These are phyloP conservation scores for Graphilbum sp. DNA, from an alignment of 2,329 filamentous ascomycete species.

Conservation along the genomic window DNA sequence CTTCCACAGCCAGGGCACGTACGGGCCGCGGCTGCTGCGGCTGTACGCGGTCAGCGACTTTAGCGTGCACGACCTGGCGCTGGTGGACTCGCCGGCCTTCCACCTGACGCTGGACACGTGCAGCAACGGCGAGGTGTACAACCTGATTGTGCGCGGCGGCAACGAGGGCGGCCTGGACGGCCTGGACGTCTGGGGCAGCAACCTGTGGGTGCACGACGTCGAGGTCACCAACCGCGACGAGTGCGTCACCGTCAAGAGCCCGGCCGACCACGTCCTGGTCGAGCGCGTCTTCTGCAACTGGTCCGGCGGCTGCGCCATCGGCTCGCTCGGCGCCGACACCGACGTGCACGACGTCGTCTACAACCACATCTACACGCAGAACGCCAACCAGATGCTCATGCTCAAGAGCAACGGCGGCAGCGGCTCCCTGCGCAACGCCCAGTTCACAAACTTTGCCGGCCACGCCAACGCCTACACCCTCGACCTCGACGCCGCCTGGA, in stretches of 20 bases:
- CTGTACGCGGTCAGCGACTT: conserved; percentile 26
- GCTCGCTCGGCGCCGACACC: conserved; percentile 22
- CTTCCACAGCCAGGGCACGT: conserved; percentile 19
- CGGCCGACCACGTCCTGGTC: conserved; percentile 34
- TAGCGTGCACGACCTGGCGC: conserved; percentile 29
- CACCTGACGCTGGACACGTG: conserved; percentile 16
- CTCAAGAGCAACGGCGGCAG: conserved; percentile 43
- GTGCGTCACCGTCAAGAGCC: conserved; percentile 20
- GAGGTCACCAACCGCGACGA: conserved; percentile 48
- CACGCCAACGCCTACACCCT: conserved; percentile 41
- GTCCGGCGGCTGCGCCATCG: conserved; percentile 40
- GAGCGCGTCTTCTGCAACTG: conserved; percentile 47
- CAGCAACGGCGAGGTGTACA: conserved; percentile 34
- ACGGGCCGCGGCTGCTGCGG: conserved; percentile 28
- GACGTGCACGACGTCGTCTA: neutral
- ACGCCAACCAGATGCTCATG: conserved; percentile 25
- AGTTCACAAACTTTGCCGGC: conserved; percentile 42
- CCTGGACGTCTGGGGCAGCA: conserved; percentile 35
- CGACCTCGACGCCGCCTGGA: conserved; percentile 38
- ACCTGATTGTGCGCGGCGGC: conserved; percentile 34
- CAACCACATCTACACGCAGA: neutral
- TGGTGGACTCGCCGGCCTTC: conserved; percentile 22
- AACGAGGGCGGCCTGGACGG: conserved; percentile 37
- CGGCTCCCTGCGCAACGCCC: conserved; percentile 31
- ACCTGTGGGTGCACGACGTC: conserved; percentile 42